These are phyloP conservation scores for Hypomyces rosellus DNA, from an alignment of 2,329 filamentous ascomycete genomes.

Conservation along the genomic window DNA sequence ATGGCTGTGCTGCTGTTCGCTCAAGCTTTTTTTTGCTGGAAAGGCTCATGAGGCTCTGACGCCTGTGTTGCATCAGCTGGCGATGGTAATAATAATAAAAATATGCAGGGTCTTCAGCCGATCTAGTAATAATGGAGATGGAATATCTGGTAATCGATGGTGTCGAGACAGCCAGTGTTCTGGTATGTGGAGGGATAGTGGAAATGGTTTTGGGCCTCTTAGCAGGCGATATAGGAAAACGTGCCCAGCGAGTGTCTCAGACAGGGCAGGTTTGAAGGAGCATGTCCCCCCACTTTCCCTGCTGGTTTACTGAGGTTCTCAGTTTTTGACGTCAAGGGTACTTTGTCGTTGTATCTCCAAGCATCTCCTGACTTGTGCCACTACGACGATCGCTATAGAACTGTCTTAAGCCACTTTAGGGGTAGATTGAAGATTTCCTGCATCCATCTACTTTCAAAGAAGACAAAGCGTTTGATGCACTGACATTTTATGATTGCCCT, in stretches of 20 bases:
- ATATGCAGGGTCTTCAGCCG: background rate
- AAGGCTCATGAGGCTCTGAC: background rate
- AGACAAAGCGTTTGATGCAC: too few relatives aligned
- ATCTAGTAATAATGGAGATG: background rate
- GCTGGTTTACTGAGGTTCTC: too few relatives aligned
- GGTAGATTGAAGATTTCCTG: background rate
- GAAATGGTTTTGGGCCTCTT: constrained; percentile 4
- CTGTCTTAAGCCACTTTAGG: background rate
- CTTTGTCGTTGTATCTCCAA: too few relatives aligned
- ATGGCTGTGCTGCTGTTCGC: constrained; percentile 37
- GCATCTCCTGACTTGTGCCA: too few relatives aligned
- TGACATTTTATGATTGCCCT: background rate
- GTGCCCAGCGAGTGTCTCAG: constrained; percentile 6
- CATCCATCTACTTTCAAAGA: background rate
- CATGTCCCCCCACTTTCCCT: background rate
- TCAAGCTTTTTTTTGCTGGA: background rate
- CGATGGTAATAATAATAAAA: too few relatives aligned
- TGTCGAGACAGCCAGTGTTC: background rate
- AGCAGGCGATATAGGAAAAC: constrained; percentile 1
- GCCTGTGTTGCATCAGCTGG: too few relatives aligned
- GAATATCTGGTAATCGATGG: background rate
- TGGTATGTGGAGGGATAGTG: constrained; percentile 1
- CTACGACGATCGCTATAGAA: background rate
- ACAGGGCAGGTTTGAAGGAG: background rate
- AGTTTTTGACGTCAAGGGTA: constrained; percentile 5